These are phyloP conservation scores for Fragosphaeria purpurea DNA, from an alignment of 2,329 filamentous ascomycete genomes.

Conservation along the genomic window DNA sequence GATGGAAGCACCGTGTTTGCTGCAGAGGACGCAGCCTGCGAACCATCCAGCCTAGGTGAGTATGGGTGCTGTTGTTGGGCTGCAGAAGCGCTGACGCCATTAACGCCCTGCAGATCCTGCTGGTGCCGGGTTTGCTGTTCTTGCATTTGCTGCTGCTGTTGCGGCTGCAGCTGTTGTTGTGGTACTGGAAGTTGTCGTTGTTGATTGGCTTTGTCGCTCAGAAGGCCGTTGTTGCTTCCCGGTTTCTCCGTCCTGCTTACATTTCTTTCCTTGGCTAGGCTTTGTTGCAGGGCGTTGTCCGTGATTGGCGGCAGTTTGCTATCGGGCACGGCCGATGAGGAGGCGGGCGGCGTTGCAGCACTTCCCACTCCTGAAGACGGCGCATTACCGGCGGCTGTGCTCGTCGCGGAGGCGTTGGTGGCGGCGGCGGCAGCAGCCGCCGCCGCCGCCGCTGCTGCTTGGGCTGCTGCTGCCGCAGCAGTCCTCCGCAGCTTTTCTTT, in stretches of 20 bases:
- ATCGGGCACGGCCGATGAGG: slow-evolving; percentile 2
- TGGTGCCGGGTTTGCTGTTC: background rate
- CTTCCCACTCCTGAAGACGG: slow-evolving; percentile 29
- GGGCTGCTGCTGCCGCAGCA: slow-evolving; percentile 1
- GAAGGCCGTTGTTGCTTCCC: background rate
- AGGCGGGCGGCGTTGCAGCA: slow-evolving; percentile 20
- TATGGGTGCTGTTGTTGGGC: too few relatives aligned
- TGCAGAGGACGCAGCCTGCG: too few relatives aligned
- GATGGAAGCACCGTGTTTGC: too few relatives aligned
- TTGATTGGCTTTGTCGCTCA: background rate
- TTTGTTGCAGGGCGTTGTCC: slow-evolving; percentile 9
- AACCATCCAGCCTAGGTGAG: too few relatives aligned
- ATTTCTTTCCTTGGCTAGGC: slow-evolving; percentile 19
- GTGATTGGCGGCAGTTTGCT: slow-evolving; percentile 11
- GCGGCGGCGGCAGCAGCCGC: slow-evolving; percentile 19
- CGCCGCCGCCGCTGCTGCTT: slow-evolving; percentile 12
- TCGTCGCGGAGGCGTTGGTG: slow-evolving; percentile 13
- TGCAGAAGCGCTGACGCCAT: too few relatives aligned
- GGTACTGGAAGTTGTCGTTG: too few relatives aligned
- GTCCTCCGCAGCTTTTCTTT: slow-evolving; percentile 58
- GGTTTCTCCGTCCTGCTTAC: slow-evolving; percentile 19
- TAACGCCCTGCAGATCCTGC: background rate
- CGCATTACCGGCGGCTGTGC: slow-evolving; percentile 12
- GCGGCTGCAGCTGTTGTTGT: too few relatives aligned
- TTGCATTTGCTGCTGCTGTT: background rate